These are phyloP conservation scores for Hirsutella rhossiliensis DNA, from an alignment of 2,329 filamentous ascomycete species.

Conservation along the genomic window DNA sequence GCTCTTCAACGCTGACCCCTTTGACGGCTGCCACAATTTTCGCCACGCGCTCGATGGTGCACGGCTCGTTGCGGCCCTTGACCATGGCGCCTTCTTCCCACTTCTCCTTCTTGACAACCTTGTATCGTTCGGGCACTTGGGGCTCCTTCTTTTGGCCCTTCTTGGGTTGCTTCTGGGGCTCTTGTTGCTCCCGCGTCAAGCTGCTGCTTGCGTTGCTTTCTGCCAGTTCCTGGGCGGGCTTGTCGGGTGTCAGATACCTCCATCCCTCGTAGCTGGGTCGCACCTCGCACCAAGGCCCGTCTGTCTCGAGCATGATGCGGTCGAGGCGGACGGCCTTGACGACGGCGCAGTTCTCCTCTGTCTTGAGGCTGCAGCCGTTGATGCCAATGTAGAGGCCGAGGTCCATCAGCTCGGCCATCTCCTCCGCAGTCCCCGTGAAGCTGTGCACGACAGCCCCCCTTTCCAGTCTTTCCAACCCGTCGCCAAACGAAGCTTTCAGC, in stretches of 20 bases:
- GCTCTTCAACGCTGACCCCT: constrained; percentile 63
- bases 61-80: constrained; percentile 91
- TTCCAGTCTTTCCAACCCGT: constrained; percentile 52
- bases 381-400: constrained; percentile 85
- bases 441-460: constrained; percentile 81
- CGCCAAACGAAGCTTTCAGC: constrained; percentile 45
- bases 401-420: constrained; percentile 70
- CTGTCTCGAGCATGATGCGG: constrained; percentile 84
- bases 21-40: constrained; percentile 81
- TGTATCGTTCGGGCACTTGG: constrained; percentile 61
- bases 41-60: constrained; percentile 76
- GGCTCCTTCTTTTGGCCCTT: constrained; percentile 46
- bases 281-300: constrained; percentile 97
- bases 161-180: constrained; percentile 19
- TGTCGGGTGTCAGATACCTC: constrained; percentile 46
- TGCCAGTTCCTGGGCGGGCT: constrained; percentile 12
- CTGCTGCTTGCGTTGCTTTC: constrained; percentile 11
- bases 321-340: constrained; percentile 70
- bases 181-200: constrained; percentile 6
- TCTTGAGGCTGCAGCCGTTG: constrained; percentile 96
- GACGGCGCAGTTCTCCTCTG: constrained; percentile 76
- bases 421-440: constrained; percentile 79
- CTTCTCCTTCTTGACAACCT: constrained; percentile 89
- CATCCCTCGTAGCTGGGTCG: constrained; percentile 77
- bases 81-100: constrained; percentile 82